Evolutionary conservation across 225 moss, liverwort and hornwort species (phyloP).

Genomic region (Straminergon stramineum): DNA sequence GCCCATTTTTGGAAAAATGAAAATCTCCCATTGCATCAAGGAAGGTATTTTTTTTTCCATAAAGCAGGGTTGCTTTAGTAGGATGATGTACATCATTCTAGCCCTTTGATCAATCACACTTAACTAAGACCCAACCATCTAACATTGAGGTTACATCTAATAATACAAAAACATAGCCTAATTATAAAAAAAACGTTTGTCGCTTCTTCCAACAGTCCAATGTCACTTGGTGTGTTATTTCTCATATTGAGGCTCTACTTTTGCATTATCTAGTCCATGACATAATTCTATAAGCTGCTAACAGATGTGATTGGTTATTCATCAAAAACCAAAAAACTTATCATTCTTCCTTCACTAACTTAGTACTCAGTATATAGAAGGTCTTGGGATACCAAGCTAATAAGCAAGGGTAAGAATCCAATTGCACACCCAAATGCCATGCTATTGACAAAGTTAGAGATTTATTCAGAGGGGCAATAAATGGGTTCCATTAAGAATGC

Average conservation of each 20-base stretch:
- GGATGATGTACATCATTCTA: not conserved
- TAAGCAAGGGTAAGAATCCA: not conserved
- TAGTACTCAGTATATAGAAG: not conserved
- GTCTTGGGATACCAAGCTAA: not conserved
- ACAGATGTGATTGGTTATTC: not conserved
- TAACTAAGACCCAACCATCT: not conserved
- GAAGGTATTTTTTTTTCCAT: not conserved
- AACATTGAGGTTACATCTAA: not conserved
- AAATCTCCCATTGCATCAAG: not conserved
- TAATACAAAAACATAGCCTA: not conserved
- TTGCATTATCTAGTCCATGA: not conserved
- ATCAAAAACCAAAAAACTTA: not conserved
- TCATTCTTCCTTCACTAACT: not conserved
- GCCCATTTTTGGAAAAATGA: rapidly evolving
- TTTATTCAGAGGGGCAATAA: rapidly evolving
- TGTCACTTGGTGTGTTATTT: rapidly evolving
- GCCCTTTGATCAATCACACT: not conserved
- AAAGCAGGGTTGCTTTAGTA: not conserved
- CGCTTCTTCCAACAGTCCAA: rapidly evolving
- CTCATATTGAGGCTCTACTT: not conserved
- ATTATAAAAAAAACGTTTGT: not conserved
- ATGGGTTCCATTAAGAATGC: rapidly evolving
- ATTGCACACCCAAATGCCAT: not conserved
- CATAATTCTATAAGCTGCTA: not conserved
- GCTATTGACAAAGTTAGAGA: not conserved